Base-by-base conservation (phyloP, 1,139 yeast species). In the Pichia kudriavzevii region DNA sequence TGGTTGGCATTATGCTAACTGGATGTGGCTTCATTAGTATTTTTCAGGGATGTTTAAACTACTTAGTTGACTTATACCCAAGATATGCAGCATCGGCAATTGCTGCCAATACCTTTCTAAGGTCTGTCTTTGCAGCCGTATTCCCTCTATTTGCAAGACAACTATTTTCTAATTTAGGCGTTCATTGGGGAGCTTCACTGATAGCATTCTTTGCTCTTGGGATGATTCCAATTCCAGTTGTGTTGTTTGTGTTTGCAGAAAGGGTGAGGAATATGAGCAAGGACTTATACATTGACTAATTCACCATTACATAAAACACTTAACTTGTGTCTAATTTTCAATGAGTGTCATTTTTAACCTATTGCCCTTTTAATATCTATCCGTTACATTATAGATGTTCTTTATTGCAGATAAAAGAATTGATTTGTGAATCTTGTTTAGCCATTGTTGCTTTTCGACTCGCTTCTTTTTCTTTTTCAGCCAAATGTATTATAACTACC, bases 141-240 rank as follows among this genome's bases (percentile, higher is more conserved):
- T 82, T 85, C 60, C 94, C 94, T 2, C 60, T 84, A 26, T 83
- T 83, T 55, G 75, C 80, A 3, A 63, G 72, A 18, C 72, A 72
- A 39, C 61, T 81, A 64, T 77, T 69, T 53, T 51, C 58, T 31
- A 45, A 43, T 23, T 29, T 51, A n/a, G 87, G 82, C 0, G 65
- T 69, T 3, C 63, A 62, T 34, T 79, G 87, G 85, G 88, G 84
- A 4, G 60, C 73, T 3, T 63, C 69, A 22, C 41, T 78, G 2
- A 54, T 79, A 34, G 85, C 72, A 1, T 71, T 76, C 48, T 52
- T 78, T 24, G 64, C 78, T 0, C 41, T 73, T 8, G 67, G 60
- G 0, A 64, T 81, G 72, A 65, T 78, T 35, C 80, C 82, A 1
- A 76, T 79, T 38, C 91, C 93, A 1, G 70, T 75, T 45, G 52